Percentiles rank a stretch among this genome's conserved stretches.
phyloP scores from a whole-genome alignment of 257 asterid species.

The Datura wrightii region DNA sequence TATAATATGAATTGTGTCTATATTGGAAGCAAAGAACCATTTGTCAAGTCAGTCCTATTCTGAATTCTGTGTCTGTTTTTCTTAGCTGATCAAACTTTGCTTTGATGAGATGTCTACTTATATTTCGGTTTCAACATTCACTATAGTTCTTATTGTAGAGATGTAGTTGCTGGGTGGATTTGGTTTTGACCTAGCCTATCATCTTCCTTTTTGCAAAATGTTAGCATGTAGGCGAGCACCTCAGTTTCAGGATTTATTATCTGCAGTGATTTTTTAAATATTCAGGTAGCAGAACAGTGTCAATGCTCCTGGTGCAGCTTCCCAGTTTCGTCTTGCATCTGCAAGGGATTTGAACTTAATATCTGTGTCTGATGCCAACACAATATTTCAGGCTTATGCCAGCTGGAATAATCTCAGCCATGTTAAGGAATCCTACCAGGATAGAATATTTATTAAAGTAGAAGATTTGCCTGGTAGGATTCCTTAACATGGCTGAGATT shows the following conservation, averaged over 20 bases:
- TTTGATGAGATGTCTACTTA: background rate
- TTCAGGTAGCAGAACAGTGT: slow-evolving; percentile 78
- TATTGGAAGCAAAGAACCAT: slow-evolving; percentile 2
- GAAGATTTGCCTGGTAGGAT: no score
- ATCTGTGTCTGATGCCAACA: slow-evolving; percentile 86
- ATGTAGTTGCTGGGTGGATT: slow-evolving; percentile 20
- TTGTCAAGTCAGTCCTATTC: slow-evolving; percentile 6
- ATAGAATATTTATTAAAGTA: no score
- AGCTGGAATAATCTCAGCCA: slow-evolving; percentile 88
- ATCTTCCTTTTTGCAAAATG: background rate
- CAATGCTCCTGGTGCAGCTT: slow-evolving; percentile 80
- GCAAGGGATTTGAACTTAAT: slow-evolving; percentile 78
- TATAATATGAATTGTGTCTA: background rate
- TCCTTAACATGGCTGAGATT: no score
- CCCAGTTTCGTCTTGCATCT: slow-evolving; percentile 81
- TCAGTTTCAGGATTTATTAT: background rate
- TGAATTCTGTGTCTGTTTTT: slow-evolving; percentile 1
- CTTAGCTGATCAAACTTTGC: slow-evolving; percentile 21
- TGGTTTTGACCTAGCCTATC: background rate
- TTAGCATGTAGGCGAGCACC: background rate
- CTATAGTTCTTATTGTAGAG: background rate
- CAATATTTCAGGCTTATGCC: slow-evolving; percentile 91
- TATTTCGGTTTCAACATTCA: slow-evolving; percentile 16
- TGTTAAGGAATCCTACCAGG: slow-evolving; percentile 61
- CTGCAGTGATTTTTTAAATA: slow-evolving; percentile 1